Conservation (phyloP, 2,329 filamentous ascomycete genomes). For the Fulvia fulva region DNA sequence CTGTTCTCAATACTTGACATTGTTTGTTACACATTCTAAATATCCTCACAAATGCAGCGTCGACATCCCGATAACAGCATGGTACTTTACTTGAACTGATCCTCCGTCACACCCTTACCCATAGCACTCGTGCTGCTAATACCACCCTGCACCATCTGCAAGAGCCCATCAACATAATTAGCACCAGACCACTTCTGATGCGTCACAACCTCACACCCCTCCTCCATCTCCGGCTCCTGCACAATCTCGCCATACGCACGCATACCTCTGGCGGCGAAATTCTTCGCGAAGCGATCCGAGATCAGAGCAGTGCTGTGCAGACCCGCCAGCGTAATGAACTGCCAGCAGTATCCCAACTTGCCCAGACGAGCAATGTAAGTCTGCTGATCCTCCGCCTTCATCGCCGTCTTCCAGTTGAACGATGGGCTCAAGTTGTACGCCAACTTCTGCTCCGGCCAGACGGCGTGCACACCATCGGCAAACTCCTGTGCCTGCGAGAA, state of each 20-base stretch:
- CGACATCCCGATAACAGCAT: neutral
- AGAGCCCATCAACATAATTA: slow-evolving; percentile 86
- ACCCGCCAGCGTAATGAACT: slow-evolving; percentile 98
- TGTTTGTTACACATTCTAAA: too few relatives aligned
- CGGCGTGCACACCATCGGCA: slow-evolving; percentile 85
- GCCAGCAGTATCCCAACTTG: slow-evolving; percentile 93
- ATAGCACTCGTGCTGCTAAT: slow-evolving; percentile 90
- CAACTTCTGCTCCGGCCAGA: slow-evolving; percentile 96
- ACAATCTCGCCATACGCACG: slow-evolving; percentile 94
- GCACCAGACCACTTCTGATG: slow-evolving; percentile 99
- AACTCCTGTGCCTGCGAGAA: slow-evolving; percentile 89
- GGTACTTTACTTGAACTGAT: slow-evolving; percentile 64
- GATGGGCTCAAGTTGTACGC: slow-evolving; percentile 97
- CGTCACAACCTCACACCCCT: slow-evolving; percentile 87
- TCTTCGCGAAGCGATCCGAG: slow-evolving; percentile 79
- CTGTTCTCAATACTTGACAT: too few relatives aligned
- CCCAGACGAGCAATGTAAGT: slow-evolving; percentile 93
- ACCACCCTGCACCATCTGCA: slow-evolving; percentile 96
- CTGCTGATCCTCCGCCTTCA: slow-evolving; percentile 87
- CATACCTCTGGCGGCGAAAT: slow-evolving; percentile 73
- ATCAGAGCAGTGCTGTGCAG: slow-evolving; percentile 94
- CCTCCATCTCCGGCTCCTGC: slow-evolving; percentile 94
- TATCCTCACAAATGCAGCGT: too few relatives aligned
- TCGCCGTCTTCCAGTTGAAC: slow-evolving; percentile 99
- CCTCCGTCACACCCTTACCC: slow-evolving; percentile 96